Evolutionary conservation across 192 early-diverging fungal genomes (phyloP).

Genomic region (Backusella australiensis): DNA sequence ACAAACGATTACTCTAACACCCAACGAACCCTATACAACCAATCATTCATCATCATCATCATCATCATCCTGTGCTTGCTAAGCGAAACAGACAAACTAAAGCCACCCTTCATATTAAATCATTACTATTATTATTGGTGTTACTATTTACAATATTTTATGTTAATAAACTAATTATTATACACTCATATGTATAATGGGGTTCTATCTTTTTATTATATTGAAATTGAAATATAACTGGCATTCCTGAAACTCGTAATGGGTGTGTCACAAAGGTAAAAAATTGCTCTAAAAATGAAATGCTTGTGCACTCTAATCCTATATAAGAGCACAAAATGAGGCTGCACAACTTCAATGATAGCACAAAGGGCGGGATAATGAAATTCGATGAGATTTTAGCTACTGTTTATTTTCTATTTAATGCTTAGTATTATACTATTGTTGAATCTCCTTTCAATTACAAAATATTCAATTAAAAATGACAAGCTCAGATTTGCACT

Average conservation of each 20-base stretch:
- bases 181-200: neutral
- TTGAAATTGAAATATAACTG: neutral
- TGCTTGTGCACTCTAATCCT: neutral
- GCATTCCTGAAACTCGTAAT: constrained; percentile 1
- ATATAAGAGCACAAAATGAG: neutral
- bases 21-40: neutral
- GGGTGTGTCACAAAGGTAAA: neutral
- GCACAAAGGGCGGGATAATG: neutral
- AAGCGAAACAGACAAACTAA: neutral
- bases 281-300: neutral
- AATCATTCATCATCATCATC: neutral
- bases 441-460: neutral
- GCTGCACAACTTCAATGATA: neutral
- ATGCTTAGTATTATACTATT: neutral
- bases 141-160: neutral
- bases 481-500: neutral
- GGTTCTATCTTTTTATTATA: neutral
- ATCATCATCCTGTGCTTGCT: neutral
- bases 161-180: neutral
- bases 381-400: neutral
- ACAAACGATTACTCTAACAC: neutral
- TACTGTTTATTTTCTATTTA: neutral
- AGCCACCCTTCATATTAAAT: neutral
- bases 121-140: neutral
- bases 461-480: neutral